phyloP scores from a whole-genome alignment of 1,284 basidiomycete genomes.

The Xanthoconium separans region DNA sequence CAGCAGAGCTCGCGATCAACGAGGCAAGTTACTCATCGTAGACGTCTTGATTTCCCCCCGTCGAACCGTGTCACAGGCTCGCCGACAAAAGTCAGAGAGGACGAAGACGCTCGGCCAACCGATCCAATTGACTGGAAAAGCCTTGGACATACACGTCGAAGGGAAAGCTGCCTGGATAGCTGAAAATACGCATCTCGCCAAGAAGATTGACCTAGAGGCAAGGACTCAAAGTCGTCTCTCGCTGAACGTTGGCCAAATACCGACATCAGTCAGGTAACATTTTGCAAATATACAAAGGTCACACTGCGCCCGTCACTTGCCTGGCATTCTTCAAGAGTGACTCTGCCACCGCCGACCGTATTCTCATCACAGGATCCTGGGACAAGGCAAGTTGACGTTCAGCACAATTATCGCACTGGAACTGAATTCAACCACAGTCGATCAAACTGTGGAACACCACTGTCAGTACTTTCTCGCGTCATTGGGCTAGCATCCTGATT shows the following conservation, averaged over 20 bases:
- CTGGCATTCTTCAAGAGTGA: slow-evolving; percentile 60
- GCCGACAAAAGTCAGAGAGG: slow-evolving; percentile 70
- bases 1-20: slow-evolving; percentile 70
- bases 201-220: slow-evolving; percentile 77
- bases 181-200: slow-evolving; percentile 76
- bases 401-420: not conserved
- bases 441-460: slow-evolving; percentile 81
- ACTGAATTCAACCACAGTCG: slow-evolving; percentile 43
- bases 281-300: slow-evolving; percentile 73
- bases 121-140: slow-evolving; percentile 72
- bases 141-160: slow-evolving; percentile 66
- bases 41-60: not conserved
- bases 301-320: slow-evolving; percentile 84
- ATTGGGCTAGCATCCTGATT: slow-evolving; percentile 6
- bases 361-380: slow-evolving; percentile 88
- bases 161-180: slow-evolving; percentile 78
- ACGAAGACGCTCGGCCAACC: slow-evolving; percentile 75
- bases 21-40: slow-evolving; percentile 46
- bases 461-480: slow-evolving; percentile 41
- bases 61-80: slow-evolving; percentile 43
- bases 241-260: slow-evolving; percentile 13
- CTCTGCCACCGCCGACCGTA: slow-evolving; percentile 36
- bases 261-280: slow-evolving; percentile 72
- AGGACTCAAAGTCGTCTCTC: slow-evolving; percentile 12
- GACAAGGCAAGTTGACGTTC: slow-evolving; percentile 59